Percentiles rank a stretch among this genome's conserved stretches.
These are phyloP conservation scores for Plantago major DNA, from an alignment of 257 asterid genomes.

Conservation along the genomic window DNA sequence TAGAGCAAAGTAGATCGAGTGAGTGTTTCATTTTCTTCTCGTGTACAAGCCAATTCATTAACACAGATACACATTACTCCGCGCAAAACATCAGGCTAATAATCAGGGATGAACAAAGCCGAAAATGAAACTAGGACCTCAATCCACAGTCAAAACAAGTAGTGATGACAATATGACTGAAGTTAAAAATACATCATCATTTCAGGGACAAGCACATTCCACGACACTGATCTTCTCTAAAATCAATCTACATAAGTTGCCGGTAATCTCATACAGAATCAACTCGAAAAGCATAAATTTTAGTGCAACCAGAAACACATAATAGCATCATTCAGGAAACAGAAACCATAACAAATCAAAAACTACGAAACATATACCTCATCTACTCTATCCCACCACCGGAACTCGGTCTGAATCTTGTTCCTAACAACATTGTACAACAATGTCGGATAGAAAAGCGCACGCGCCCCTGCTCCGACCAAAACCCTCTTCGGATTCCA, in stretches of 20 bases:
- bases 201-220: conserved; percentile 12
- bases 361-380: conserved; percentile 46
- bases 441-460: conserved; percentile 92
- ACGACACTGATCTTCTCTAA: neutral
- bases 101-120: conserved; percentile 3
- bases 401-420: conserved; percentile 82
- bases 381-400: conserved; percentile 96
- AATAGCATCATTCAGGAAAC: neutral
- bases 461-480: conserved; percentile 95
- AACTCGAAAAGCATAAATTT: neutral
- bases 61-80: neutral
- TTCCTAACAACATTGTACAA: conserved; percentile 82
- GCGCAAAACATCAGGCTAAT: neutral
- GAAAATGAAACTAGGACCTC: neutral
- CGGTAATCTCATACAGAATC: neutral
- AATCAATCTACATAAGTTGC: conserved; percentile 1
- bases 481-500: conserved; percentile 68
- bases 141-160: neutral
- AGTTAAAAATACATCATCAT: neutral
- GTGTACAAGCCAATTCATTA: neutral
- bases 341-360: neutral
- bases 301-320: neutral
- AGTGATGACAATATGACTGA: neutral
- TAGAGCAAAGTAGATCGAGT: conserved; percentile 1
- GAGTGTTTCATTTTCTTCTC: neutral